Evolutionary conservation across 2,329 filamentous ascomycete genomes (phyloP), one percentile per base, ranked within the genome.

Genomic region (Fusarium duplospermum): DNA sequence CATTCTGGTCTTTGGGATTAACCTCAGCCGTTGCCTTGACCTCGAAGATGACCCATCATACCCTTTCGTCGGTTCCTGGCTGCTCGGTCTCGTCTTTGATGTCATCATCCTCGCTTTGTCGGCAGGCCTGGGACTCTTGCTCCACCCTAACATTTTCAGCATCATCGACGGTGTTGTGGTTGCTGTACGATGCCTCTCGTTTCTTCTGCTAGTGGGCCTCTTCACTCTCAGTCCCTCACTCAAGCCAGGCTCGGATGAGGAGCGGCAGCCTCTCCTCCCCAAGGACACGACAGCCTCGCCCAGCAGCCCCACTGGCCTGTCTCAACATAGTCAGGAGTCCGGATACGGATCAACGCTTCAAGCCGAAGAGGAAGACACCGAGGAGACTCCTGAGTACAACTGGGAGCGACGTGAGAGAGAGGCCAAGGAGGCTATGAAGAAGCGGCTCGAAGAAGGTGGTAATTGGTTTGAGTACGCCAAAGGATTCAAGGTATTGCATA

Each of bases 381-480:
- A 82, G 61, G 82, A 83, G 62, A 81, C 79, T 18, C 81, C 84
- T 1, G 89, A 92, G 76, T 89, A 82, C 77, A 87, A 80, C 50
- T 92, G 84, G 87, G 88, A 86, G 79, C 87, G 83, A 67, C 86
- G 82, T 57, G 84, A 89, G 77, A 85, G 88, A 45, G 86, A 86
- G 79, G 88, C 83, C 58, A 89, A 84, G 79, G 91, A 87, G 81
- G 88, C 83, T 72, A 92, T 89, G 85, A 85, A 90, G 71, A 92
- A 94, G 81, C 89, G 92, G 4, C 86, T 95, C n/a, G 87, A 92
- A 79, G 89, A 93, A 72, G 89, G 93, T 67, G 93, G 93, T 1
- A 94, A 91, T 72, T 96, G 93, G 93, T 88, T 93, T 74, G 89
- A 90, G 50, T 96, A 96, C 78, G 86, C 92, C 31, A 94, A 93